These are phyloP conservation scores for Lactarius tabidus DNA, from an alignment of 768 basidiomycete species.

Conservation along the genomic window DNA sequence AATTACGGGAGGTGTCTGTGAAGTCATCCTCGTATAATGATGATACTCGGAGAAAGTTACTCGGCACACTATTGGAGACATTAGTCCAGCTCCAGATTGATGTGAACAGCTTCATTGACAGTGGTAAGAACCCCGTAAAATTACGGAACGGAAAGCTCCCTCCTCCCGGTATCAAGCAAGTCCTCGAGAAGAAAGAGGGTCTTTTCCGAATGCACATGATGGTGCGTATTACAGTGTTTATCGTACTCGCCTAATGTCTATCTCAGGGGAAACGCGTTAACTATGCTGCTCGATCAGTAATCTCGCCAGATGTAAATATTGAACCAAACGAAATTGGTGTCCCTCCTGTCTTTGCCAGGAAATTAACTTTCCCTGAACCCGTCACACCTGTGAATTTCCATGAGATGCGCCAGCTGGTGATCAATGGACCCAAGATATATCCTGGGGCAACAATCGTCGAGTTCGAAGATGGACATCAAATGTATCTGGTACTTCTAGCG, in stretches of 20 bases:
- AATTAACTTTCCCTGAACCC: slow-evolving; percentile 96
- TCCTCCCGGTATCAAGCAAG: slow-evolving; percentile 92
- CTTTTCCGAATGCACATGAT: slow-evolving; percentile 99
- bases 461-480: slow-evolving; percentile 88
- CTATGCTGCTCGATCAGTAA: slow-evolving; percentile 99
- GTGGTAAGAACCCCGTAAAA: slow-evolving; percentile 88
- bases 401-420: slow-evolving; percentile 83
- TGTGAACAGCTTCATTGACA: slow-evolving; percentile 97
- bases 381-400: slow-evolving; percentile 90
- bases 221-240: slow-evolving; percentile 46
- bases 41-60: slow-evolving; percentile 47
- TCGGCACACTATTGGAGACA: slow-evolving; percentile 69
- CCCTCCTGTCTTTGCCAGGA: slow-evolving; percentile 94
- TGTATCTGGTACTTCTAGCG: slow-evolving; percentile 60
- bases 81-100: slow-evolving; percentile 89
- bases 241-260: slow-evolving; percentile 11
- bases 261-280: slow-evolving; percentile 96
- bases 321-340: slow-evolving; percentile 98
- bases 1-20: slow-evolving; percentile 55
- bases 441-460: slow-evolving; percentile 95
- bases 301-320: slow-evolving; percentile 98
- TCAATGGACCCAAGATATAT: slow-evolving; percentile 81
- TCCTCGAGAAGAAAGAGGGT: slow-evolving; percentile 98
- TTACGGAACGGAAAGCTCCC: slow-evolving; percentile 85
- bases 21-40: slow-evolving; percentile 55